A percentile compares a stretch with the other conserved stretches of the same genome.
phyloP scores from a whole-genome alignment of 2,329 filamentous ascomycete species.

The Microsporum ferrugineum region DNA sequence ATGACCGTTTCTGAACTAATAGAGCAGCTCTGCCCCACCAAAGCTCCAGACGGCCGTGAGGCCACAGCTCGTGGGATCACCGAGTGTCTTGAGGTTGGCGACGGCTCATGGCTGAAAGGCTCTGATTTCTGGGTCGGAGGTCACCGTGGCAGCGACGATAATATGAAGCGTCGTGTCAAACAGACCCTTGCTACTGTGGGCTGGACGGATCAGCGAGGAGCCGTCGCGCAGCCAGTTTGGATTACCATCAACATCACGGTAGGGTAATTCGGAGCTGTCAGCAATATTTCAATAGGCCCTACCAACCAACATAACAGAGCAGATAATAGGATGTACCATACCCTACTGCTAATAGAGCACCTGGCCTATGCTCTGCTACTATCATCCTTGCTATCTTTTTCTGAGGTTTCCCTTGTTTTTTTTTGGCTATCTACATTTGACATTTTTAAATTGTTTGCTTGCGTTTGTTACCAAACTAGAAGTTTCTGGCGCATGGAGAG shows the following conservation, averaged over 20 bases:
- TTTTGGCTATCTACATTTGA: background rate
- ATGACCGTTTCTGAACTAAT: constrained; percentile 48
- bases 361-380: too few species aligned
- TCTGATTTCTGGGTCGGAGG: constrained; percentile 39
- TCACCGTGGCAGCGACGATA: constrained; percentile 8
- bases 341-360: background rate
- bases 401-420: background rate
- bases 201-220: constrained; percentile 40
- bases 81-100: constrained; percentile 44
- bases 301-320: too few species aligned
- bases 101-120: constrained; percentile 50
- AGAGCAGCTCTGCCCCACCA: constrained; percentile 47
- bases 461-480: background rate
- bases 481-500: background rate
- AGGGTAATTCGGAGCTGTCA: too few species aligned
- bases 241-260: background rate
- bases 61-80: constrained; percentile 41
- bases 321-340: background rate
- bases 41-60: constrained; percentile 24
- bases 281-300: too few species aligned
- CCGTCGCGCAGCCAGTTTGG: constrained; percentile 17
- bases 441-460: background rate
- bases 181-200: constrained; percentile 47
- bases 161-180: constrained; percentile 35
- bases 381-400: background rate